Base-by-base conservation (phyloP, 2,329 filamentous ascomycete genomes). In the Stemphylium vesicarium region DNA sequence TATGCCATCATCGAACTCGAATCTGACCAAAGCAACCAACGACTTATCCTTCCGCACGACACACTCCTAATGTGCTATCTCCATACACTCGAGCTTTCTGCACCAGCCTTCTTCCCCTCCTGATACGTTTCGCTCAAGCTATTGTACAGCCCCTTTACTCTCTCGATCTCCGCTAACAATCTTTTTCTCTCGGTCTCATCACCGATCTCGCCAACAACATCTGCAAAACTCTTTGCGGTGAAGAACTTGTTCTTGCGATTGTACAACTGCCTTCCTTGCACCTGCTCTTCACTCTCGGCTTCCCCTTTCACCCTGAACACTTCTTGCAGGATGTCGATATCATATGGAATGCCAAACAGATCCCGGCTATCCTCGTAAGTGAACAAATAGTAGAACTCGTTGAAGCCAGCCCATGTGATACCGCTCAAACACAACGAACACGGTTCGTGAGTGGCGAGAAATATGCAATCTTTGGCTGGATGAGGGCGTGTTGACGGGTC, bases 161-260 rank as follows among this genome's bases (percentile, higher is more conserved):
- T 74, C 16, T 69, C 65, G 12, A 84, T 76, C 67, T 85, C 81
- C 0, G 20, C 56, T 1, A 36, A 54, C 75, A 58, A 48, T 8
- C 41, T 53, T 18, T 29, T 24, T 38, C 50, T 58, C 18, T 56
- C 44, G 2, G 2, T n/a, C n/a, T 46, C 32, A 32, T 62, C 47
- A 5, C 16, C 20, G 1, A 65, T 59, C 16, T 75, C 72, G 4
- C 8, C 44, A 0, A 68, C 50, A 2, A 69, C 36, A n/a, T 70
- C 61, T 11, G 42, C 54, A 13, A 70, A 50, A 6, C 56, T 57
- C 35, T 45, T 61, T 3, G 61, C 61, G 0, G 51, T 67, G 53
- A 85, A 86, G 71, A 85, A 85, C 71, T 81, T 82, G 63, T 86
- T 86, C 3, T 57, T 70, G n/a, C 78, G 75, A 53, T 85, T 86